Conservation (phyloP, 805 yeast genomes). For the Candida hungchunana region DNA sequence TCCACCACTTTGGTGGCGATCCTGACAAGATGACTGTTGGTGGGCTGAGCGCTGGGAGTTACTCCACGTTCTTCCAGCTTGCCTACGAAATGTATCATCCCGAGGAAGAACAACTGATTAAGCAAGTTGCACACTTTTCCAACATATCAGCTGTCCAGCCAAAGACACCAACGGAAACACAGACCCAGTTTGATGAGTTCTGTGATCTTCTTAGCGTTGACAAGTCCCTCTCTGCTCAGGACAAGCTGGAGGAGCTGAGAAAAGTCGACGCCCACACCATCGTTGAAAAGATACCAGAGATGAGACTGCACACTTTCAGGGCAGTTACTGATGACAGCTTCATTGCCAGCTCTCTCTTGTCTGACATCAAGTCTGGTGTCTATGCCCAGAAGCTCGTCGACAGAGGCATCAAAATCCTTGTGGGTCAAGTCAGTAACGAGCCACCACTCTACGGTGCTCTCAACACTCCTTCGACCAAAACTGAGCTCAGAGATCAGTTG, state of each 20-base stretch:
- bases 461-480: constrained; percentile 27
- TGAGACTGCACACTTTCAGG: constrained; percentile 32
- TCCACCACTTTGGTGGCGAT: constrained; percentile 44
- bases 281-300: constrained; percentile 22
- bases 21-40: constrained; percentile 37
- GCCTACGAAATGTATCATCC: constrained; percentile 40
- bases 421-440: constrained; percentile 35
- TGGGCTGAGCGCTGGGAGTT: constrained; percentile 47
- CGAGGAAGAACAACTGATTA: constrained; percentile 35
- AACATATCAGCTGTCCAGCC: constrained; percentile 37
- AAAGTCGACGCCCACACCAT: constrained; percentile 13
- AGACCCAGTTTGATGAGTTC: constrained; percentile 30
- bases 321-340: constrained; percentile 37
- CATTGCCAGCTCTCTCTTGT: constrained; percentile 27
- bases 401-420: constrained; percentile 24
- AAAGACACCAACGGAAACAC: constrained; percentile 31
- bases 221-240: constrained; percentile 11
- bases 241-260: constrained; percentile 22
- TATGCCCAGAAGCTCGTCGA: constrained; percentile 23
- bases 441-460: constrained; percentile 28
- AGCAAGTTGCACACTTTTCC: constrained; percentile 32
- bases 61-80: constrained; percentile 38
- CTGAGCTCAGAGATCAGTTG: constrained; percentile 26
- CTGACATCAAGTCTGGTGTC: constrained; percentile 30
- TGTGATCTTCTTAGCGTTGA: constrained; percentile 24